A percentile compares a stretch with the other conserved stretches of the same genome.
phyloP scores from a whole-genome alignment of 116 monocot species.

The Cymodocea nodosa region DNA sequence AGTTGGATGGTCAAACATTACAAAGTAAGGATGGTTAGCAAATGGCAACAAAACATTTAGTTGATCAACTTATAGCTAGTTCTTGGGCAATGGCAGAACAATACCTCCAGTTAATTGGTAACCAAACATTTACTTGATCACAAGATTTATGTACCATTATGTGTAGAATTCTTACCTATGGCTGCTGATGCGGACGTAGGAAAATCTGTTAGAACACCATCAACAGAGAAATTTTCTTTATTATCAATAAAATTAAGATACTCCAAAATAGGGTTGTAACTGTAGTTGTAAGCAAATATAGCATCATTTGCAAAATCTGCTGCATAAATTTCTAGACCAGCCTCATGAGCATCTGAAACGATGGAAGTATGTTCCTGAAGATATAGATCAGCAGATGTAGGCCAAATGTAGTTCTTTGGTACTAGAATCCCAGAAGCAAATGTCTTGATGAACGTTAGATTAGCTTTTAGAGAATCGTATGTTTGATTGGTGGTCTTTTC shows the following conservation, averaged over 20 bases:
- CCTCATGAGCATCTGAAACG: constrained; percentile 61
- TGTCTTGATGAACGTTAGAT: constrained; percentile 69
- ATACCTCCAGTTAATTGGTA: too few relatives aligned
- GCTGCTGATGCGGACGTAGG: constrained; percentile 51
- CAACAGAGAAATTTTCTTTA: constrained; percentile 41
- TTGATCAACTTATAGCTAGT: too few relatives aligned
- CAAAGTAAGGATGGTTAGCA: too few relatives aligned
- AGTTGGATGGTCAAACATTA: too few relatives aligned
- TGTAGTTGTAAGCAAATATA: constrained; percentile 47
- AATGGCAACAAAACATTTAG: too few relatives aligned
- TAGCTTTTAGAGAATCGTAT: constrained; percentile 49
- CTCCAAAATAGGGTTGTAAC: constrained; percentile 58
- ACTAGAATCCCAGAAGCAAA: constrained; percentile 79
- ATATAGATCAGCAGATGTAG: constrained; percentile 34
- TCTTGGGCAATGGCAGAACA: too few relatives aligned
- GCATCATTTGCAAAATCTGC: constrained; percentile 64
- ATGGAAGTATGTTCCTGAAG: constrained; percentile 30
- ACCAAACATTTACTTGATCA: not conserved
- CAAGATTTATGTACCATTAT: too few relatives aligned
- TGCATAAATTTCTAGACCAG: constrained; percentile 59
- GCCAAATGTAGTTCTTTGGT: constrained; percentile 79
- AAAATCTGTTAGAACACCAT: constrained; percentile 52
- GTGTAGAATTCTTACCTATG: constrained; percentile 29
- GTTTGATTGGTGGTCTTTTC: constrained; percentile 63
- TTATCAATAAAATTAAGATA: constrained; percentile 59